These are phyloP conservation scores for Candida cerambycidarum DNA, from an alignment of 805 yeast genomes.

Conservation along the genomic window DNA sequence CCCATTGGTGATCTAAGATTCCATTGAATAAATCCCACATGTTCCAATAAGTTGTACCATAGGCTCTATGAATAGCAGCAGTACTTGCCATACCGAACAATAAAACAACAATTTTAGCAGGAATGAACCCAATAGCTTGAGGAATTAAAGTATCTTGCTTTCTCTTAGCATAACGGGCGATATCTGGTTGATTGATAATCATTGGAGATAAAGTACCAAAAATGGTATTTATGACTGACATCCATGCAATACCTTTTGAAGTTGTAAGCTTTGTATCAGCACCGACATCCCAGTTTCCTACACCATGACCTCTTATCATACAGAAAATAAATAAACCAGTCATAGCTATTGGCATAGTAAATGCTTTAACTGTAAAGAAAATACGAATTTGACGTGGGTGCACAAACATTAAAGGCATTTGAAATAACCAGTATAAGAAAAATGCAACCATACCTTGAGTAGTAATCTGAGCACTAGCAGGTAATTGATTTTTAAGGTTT, in stretches of 20 bases:
- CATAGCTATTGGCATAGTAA: conserved; percentile 14
- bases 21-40: conserved; percentile 26
- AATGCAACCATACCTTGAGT: conserved; percentile 12
- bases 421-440: conserved; percentile 13
- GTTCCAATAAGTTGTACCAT: conserved; percentile 24
- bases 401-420: conserved; percentile 15
- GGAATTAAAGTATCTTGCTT: conserved; percentile 14
- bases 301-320: conserved; percentile 14
- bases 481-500: conserved; percentile 12
- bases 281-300: conserved; percentile 15
- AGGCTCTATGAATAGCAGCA: conserved; percentile 13
- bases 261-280: background rate
- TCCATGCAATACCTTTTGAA: conserved; percentile 14
- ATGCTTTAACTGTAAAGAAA: conserved; percentile 13
- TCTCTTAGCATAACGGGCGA: conserved; percentile 16
- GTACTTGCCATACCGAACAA: conserved; percentile 16
- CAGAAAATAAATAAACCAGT: conserved; percentile 14
- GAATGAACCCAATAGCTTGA: conserved; percentile 16
- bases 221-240: conserved; percentile 13
- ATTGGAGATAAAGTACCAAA: conserved; percentile 17
- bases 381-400: conserved; percentile 16
- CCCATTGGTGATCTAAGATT: conserved; percentile 25
- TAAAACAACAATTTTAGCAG: conserved; percentile 14
- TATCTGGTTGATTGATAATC: conserved; percentile 18
- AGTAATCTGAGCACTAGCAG: conserved; percentile 13